Percentiles rank a stretch among this genome's conserved stretches.
Evolutionary conservation across 139 green algal species (phyloP).

Genomic region (Micractinium conductrix): DNA sequence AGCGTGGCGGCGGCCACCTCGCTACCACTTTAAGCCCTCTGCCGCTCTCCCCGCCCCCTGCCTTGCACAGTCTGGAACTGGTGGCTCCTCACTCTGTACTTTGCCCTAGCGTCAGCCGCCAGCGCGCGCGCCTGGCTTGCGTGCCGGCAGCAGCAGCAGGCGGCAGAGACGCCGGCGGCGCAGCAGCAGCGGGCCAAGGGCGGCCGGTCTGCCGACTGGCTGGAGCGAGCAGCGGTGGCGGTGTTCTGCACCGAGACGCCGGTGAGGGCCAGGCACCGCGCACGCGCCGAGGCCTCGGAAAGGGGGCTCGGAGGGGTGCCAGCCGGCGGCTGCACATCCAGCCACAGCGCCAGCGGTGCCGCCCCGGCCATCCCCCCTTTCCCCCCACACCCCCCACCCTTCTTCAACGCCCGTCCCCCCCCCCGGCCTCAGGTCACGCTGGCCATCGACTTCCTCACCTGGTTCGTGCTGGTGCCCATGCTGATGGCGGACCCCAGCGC

Average conservation of each 20-base stretch:
- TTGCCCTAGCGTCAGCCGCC: not conserved
- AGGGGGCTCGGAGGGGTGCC: not conserved
- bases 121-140: slow-evolving; percentile 7
- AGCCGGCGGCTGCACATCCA: slow-evolving; percentile 2
- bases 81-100: slow-evolving; percentile 34
- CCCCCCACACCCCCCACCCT: not conserved
- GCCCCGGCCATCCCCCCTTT: no score
- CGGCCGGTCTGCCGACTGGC: not conserved
- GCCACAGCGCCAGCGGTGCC: no score
- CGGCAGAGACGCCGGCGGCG: not conserved
- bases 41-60: not conserved
- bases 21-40: no score
- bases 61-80: slow-evolving; percentile 30
- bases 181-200: not conserved
- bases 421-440: slow-evolving; percentile 14
- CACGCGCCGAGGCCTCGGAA: no score
- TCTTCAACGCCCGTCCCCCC: not conserved
- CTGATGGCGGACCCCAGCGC: not conserved
- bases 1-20: no score
- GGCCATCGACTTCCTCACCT: slow-evolving; percentile 19
- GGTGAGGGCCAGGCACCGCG: no score
- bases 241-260: not conserved
- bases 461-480: slow-evolving; percentile 30
- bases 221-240: not conserved
- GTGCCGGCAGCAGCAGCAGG: not conserved